Percentiles rank a stretch among this genome's conserved stretches.
Evolutionary conservation across 2,329 filamentous ascomycete genomes (phyloP).

Genomic region (Fusarium pseudonygamai): DNA sequence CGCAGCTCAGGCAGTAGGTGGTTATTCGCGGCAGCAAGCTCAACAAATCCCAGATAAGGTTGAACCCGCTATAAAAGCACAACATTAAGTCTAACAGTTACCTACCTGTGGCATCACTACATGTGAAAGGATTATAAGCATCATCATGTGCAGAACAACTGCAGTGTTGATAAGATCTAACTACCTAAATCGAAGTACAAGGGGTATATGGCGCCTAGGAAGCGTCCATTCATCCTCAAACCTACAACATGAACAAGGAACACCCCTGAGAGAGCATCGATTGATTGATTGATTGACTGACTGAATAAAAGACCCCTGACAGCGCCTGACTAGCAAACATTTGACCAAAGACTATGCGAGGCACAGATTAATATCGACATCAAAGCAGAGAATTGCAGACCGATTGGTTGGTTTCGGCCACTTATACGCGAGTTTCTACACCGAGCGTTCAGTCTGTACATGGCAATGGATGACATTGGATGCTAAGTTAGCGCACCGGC

Average conservation of each 20-base stretch:
- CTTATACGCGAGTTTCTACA: conserved; percentile 11
- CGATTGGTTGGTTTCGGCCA: conserved; percentile 33
- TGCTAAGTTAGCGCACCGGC: conserved; percentile 6
- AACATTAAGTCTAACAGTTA: not conserved
- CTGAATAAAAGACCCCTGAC: conserved; percentile 14
- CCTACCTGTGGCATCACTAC: not conserved
- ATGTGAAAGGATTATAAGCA: not conserved
- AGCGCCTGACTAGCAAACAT: conserved; percentile 41
- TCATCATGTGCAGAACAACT: conserved; percentile 7
- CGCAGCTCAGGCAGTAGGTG: not conserved
- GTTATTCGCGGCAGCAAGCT: conserved; percentile 1
- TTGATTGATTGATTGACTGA: conserved; percentile 2
- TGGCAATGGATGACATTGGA: conserved; percentile 8
- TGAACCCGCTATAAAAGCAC: conserved; percentile 23
- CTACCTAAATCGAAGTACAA: conserved; percentile 34
- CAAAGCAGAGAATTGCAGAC: conserved; percentile 9
- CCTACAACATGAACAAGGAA: conserved; percentile 15
- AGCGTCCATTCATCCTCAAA: not conserved
- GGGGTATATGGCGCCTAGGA: conserved; percentile 29
- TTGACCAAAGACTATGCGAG: conserved; percentile 27
- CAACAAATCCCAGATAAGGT: conserved; percentile 22
- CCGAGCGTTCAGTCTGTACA: conserved; percentile 17
- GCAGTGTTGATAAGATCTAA: conserved; percentile 38
- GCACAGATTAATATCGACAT: not conserved
- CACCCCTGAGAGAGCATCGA: conserved; percentile 4